Conservation (phyloP, 768 basidiomycete species). For the Russula griseocarnosa region DNA sequence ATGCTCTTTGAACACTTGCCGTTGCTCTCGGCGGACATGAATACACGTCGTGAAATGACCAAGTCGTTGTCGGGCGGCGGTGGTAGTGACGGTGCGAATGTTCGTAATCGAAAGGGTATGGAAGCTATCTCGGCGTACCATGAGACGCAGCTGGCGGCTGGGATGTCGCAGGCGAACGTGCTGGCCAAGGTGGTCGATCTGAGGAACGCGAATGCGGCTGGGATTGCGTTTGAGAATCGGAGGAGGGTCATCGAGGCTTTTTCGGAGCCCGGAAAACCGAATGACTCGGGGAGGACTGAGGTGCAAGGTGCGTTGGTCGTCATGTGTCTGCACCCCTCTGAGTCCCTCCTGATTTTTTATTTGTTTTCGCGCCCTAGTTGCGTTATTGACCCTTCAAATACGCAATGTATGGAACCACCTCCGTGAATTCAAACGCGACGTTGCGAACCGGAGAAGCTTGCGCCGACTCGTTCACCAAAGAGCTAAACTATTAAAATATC, state of each 20-base stretch:
- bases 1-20: slow-evolving; percentile 70
- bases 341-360: background rate
- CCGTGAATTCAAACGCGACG: slow-evolving; percentile 62
- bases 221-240: slow-evolving; percentile 86
- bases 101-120: background rate
- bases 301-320: slow-evolving; percentile 70
- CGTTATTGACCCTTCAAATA: slow-evolving; percentile 81
- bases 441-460: slow-evolving; percentile 71
- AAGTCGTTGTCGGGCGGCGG: too few species aligned
- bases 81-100: background rate
- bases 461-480: slow-evolving; percentile 77
- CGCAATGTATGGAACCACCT: slow-evolving; percentile 79
- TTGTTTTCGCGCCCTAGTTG: slow-evolving; percentile 49
- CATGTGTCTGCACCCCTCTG: background rate
- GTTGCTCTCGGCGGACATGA: slow-evolving; percentile 39
- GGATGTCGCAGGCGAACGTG: slow-evolving; percentile 46
- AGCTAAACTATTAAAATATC: slow-evolving; percentile 76
- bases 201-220: slow-evolving; percentile 79
- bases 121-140: slow-evolving; percentile 13
- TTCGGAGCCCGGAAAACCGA: slow-evolving; percentile 60
- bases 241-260: slow-evolving; percentile 74
- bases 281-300: slow-evolving; percentile 78
- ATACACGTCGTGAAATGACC: slow-evolving; percentile 4
- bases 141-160: slow-evolving; percentile 34
- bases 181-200: slow-evolving; percentile 76